Base-by-base conservation (phyloP, 129 eudicot species). In the Flaveria trinervia region DNA sequence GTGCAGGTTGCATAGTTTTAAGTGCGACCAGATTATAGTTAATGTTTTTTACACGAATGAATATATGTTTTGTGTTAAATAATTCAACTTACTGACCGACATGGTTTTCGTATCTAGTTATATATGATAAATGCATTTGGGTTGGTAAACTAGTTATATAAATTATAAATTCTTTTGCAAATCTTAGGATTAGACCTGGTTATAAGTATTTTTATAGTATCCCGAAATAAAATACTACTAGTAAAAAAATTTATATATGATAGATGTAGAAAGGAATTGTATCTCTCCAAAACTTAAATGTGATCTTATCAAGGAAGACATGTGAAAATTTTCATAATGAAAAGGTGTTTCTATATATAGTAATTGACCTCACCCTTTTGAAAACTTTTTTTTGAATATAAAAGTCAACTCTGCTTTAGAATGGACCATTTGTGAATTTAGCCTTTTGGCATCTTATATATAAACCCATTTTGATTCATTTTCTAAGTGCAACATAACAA, bases 291-390 rank as follows among this genome's bases (percentile, higher is more conserved):
- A 14, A 14, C 43, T 61, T 61, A 61, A 64, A 64, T 33, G 33
- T 64, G 69, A 64, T 64, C 69, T 62, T 62, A 75, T 65, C 39
- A 25, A 65, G 68, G 41, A 8, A 48, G 57, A 10, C 12, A 54
- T 55, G 68, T 45, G 36, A 5, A 30, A 15, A 46, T 76, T 61
- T 69, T 78, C 25, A 68, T 43, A 52, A 50, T 55, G 59, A 12
- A 76, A 52, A 54, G 14, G 75, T 70, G 23, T 55, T 56, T 13
- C 83, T 73, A 66, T 52, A 20, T 56, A 80, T 80, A 80, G 84
- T 15, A 67, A 73, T 0, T 66, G 75, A 80, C 70, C 44, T 73
- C 75, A 80, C 70, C 43, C 62, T 44, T 55, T 36, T 36, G 41
- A 73, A 44, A 70, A 65, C 75, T 73, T 73, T 33, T 33, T 33